Conservation (phyloP, 176 grass and related monocot genomes). For the Otatea glauca region DNA sequence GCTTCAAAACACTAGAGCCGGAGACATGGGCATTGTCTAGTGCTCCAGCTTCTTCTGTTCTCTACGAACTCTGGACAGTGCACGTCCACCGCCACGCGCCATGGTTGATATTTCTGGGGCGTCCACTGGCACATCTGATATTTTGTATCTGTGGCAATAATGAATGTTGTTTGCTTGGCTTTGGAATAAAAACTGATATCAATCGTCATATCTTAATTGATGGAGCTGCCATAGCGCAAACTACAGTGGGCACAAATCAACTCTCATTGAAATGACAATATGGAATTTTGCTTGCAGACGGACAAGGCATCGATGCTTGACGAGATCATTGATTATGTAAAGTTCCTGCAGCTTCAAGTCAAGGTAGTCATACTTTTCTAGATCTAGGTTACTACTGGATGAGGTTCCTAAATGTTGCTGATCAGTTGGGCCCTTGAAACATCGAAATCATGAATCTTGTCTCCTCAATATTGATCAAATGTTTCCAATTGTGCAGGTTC, state of each 20-base stretch:
- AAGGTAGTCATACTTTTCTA: conserved; percentile 56
- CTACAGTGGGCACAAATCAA: conserved; percentile 1
- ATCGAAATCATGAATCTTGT: neutral
- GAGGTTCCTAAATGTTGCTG: neutral
- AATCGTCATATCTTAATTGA: conserved; percentile 24
- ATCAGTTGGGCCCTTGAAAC: conserved; percentile 13
- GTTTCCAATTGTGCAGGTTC: conserved; percentile 55
- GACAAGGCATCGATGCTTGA: conserved; percentile 99
- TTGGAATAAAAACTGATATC: conserved; percentile 44
- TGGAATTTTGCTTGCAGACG: conserved; percentile 68
- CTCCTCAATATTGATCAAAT: neutral
- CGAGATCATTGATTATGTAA: conserved; percentile 99
- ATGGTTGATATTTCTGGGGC: conserved; percentile 34
- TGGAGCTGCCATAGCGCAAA: conserved; percentile 26
- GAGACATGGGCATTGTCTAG: conserved; percentile 23
- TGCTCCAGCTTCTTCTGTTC: conserved; percentile 25
- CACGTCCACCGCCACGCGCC: neutral
- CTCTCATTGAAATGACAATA: conserved; percentile 38
- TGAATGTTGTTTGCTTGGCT: neutral
- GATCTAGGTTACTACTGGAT: conserved; percentile 25
- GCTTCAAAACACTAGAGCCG: neutral
- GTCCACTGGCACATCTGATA: conserved; percentile 7
- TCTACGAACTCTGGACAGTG: neutral
- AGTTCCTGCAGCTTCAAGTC: conserved; percentile 99
- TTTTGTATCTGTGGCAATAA: conserved; percentile 42